Percentiles rank a stretch among this genome's conserved stretches.
Conservation (phyloP, 768 basidiomycete species). For the Suillus occidentalis region DNA sequence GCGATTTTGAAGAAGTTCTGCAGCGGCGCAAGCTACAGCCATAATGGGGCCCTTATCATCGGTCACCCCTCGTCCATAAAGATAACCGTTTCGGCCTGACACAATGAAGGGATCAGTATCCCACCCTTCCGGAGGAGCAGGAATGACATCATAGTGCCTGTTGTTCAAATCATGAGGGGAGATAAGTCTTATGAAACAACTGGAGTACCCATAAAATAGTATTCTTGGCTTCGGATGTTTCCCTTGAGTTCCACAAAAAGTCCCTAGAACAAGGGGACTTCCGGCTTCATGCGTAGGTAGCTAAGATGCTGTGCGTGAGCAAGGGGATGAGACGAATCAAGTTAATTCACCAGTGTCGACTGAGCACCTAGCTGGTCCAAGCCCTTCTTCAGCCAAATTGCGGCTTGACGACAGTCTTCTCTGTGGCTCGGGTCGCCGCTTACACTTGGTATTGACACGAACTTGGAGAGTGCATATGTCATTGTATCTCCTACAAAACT, state of each 20-base stretch:
- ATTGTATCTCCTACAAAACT: conserved; percentile 54
- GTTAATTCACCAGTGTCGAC: conserved; percentile 59
- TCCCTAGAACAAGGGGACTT: conserved; percentile 89
- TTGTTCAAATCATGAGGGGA: conserved; percentile 2
- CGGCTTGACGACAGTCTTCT: conserved; percentile 92
- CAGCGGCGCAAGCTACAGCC: conserved; percentile 87
- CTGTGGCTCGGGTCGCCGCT: conserved; percentile 64
- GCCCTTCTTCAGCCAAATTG: conserved; percentile 89
- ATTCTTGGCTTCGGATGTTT: conserved; percentile 66
- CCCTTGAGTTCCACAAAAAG: conserved; percentile 71
- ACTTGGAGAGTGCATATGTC: conserved; percentile 77
- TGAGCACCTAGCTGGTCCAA: conserved; percentile 86
- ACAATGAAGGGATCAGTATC: conserved; percentile 80
- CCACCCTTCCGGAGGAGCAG: conserved; percentile 77
- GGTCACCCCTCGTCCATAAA: conserved; percentile 88
- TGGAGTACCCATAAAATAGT: conserved; percentile 80
- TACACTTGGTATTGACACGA: conserved; percentile 86
- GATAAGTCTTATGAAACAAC: background rate
- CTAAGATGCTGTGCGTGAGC: conserved; percentile 37
- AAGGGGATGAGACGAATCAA: background rate
- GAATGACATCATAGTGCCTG: conserved; percentile 97
- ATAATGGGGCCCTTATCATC: conserved; percentile 97
- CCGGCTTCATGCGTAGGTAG: conserved; percentile 72
- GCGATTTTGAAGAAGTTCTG: conserved; percentile 69
- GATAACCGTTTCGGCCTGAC: conserved; percentile 81